Evolutionary conservation across 2,329 filamentous ascomycete species (phyloP).

Genomic region (Neofusicoccum ribis): DNA sequence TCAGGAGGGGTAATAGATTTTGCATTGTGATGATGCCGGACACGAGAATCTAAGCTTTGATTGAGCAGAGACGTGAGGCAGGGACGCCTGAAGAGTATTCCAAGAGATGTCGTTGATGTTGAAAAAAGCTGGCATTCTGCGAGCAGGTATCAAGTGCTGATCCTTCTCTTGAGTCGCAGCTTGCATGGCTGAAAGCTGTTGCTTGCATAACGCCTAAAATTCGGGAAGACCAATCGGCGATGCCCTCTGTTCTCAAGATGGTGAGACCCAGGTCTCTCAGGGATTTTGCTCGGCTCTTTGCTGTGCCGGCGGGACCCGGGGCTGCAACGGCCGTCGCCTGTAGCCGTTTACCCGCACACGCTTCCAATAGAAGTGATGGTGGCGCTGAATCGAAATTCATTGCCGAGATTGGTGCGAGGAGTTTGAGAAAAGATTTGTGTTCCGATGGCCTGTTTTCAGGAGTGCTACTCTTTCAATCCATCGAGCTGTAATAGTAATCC

Average conservation of each 20-base stretch:
- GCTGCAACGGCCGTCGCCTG: background rate
- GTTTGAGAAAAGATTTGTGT: too few relatives aligned
- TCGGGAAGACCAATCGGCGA: background rate
- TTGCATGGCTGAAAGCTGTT: background rate
- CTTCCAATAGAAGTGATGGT: background rate
- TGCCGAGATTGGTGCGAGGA: background rate
- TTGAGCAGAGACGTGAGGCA: background rate
- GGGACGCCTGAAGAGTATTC: too few relatives aligned
- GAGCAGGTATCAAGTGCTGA: background rate
- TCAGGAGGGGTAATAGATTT: background rate
- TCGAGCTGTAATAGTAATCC: background rate
- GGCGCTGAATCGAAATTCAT: background rate
- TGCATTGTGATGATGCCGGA: background rate
- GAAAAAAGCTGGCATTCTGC: background rate
- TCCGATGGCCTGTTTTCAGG: too few relatives aligned
- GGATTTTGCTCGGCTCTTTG: background rate
- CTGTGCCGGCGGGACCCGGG: background rate
- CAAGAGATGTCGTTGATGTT: background rate
- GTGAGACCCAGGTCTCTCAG: background rate
- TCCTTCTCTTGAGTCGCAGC: background rate
- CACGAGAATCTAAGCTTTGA: background rate
- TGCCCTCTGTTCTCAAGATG: background rate
- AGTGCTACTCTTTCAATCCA: background rate
- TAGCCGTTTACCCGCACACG: background rate
- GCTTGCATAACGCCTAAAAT: background rate